A percentile compares a stretch with the other conserved stretches of the same genome.
phyloP scores from a whole-genome alignment of 768 basidiomycete species.

The Auricularia cornea region DNA sequence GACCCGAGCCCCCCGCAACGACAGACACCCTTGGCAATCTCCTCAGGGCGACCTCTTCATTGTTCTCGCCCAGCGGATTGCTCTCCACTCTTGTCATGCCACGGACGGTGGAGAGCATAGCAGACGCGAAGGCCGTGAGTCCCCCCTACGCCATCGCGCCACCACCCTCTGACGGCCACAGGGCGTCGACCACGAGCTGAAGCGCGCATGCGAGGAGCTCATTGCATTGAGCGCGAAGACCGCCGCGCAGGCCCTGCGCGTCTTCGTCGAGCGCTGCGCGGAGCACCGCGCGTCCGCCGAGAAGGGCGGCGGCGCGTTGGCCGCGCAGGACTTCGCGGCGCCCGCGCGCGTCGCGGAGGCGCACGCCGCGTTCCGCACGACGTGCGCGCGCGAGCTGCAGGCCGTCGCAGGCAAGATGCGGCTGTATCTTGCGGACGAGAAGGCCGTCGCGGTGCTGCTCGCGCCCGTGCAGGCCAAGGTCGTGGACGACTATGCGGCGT shows the following conservation, averaged over 20 bases:
- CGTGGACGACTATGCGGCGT: conserved; percentile 64
- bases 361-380: conserved; percentile 46
- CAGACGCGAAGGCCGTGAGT: conserved; percentile 61
- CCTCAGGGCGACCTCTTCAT: conserved; percentile 46
- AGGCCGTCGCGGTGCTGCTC: conserved; percentile 70
- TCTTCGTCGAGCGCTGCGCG: conserved; percentile 52
- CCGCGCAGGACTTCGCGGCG: conserved; percentile 40
- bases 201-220: conserved; percentile 75
- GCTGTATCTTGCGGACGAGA: conserved; percentile 73
- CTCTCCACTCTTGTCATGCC: conserved; percentile 54
- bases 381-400: conserved; percentile 48
- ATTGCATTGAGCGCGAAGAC: conserved; percentile 54
- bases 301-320: conserved; percentile 15
- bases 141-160: neutral
- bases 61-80: conserved; percentile 35
- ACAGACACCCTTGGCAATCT: conserved; percentile 48
- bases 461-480: conserved; percentile 70
- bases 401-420: conserved; percentile 49
- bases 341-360: conserved; percentile 40
- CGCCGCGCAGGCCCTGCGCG: conserved; percentile 50
- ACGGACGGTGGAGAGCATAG: conserved; percentile 50
- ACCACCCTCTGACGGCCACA: conserved; percentile 22
- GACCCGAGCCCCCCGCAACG: conserved; percentile 28
- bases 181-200: conserved; percentile 83
- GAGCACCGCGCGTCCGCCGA: conserved; percentile 24